A percentile compares a stretch with the other conserved stretches of the same genome.
Conservation (phyloP, 441 rosid species). For the Syzygium syzygioides region DNA sequence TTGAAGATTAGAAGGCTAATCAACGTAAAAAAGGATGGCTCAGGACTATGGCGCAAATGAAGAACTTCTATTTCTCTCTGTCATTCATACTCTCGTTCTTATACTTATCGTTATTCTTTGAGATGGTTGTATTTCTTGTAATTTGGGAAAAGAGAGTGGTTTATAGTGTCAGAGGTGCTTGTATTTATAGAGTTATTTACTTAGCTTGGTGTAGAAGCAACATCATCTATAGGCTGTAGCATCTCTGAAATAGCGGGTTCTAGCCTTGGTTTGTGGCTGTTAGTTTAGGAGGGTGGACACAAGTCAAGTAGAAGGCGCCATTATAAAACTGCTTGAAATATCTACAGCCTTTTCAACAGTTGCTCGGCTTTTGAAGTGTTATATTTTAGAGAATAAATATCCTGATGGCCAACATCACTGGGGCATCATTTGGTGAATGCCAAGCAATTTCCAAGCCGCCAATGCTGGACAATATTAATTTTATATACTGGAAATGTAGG, state of each 20-base stretch:
- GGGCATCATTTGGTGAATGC: not conserved
- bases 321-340: not conserved
- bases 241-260: not conserved
- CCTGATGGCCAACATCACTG: not conserved
- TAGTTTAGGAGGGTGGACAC: not conserved
- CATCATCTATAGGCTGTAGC: not conserved
- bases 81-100: not conserved
- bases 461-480: not conserved
- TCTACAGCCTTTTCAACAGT: not conserved
- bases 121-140: not conserved
- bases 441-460: not conserved
- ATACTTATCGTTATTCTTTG: not conserved
- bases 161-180: not conserved
- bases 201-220: not conserved
- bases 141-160: not conserved
- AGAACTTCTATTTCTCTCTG: not conserved
- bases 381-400: not conserved
- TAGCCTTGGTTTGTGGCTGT: not conserved
- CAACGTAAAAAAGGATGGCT: not conserved
- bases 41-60: not conserved
- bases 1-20: not conserved
- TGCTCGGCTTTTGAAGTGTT: not conserved
- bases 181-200: not conserved
- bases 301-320: no score
- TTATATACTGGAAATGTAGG: not conserved